Evolutionary conservation across 495 filamentous ascomycete species (phyloP).

Genomic region (Rostrohypoxylon terebratum): DNA sequence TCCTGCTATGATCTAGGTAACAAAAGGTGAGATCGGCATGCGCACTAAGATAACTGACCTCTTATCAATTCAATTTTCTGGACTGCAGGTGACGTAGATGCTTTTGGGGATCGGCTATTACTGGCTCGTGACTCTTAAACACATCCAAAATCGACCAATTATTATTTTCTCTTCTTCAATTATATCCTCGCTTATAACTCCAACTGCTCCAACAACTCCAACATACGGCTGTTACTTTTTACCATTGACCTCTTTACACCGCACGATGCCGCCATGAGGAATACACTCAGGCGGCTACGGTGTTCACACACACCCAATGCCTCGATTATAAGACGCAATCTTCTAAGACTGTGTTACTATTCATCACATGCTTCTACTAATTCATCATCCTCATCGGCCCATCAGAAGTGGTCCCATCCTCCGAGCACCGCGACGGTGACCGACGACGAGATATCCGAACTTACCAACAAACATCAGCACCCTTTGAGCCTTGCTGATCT

Average conservation of each 20-base stretch:
- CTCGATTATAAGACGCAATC: conserved; percentile 38
- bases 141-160: conserved; percentile 11
- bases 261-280: conserved; percentile 62
- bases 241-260: conserved; percentile 31
- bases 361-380: conserved; percentile 34
- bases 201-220: conserved; percentile 33
- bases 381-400: conserved; percentile 43
- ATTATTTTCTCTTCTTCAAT: conserved; percentile 10
- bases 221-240: conserved; percentile 3
- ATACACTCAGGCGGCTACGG: conserved; percentile 53
- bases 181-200: conserved; percentile 26
- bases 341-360: conserved; percentile 32
- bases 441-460: conserved; percentile 77
- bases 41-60: conserved; percentile 1
- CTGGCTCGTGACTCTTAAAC: conserved; percentile 38
- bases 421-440: conserved; percentile 54
- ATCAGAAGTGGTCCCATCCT: conserved; percentile 54
- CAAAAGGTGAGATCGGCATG: conserved; percentile 22
- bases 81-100: conserved; percentile 43
- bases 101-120: conserved; percentile 13
- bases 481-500: conserved; percentile 87
- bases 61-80: conserved; percentile 30
- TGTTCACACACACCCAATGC: conserved; percentile 49
- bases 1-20: neutral
- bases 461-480: conserved; percentile 83